Base-by-base conservation (phyloP, 2,329 filamentous ascomycete genomes). In the Rhynchosporium agropyri region DNA sequence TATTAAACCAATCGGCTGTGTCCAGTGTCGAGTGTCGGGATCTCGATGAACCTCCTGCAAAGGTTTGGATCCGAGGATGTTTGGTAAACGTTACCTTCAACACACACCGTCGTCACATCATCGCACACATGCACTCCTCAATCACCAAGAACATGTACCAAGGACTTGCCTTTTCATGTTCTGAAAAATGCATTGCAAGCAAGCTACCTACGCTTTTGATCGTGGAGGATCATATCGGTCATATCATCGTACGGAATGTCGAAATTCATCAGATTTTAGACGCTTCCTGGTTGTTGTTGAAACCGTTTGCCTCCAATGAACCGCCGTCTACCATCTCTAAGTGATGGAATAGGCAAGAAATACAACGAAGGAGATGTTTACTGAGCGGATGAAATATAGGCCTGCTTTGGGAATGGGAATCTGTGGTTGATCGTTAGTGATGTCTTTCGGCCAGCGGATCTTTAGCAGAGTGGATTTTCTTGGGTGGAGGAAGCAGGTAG, bases 331-430 rank as follows among this genome's bases (percentile, higher is more conserved):
- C 68, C 74, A 76, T 74, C 72, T 73, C 55, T 59, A 73, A 26
- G 46, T 60, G 46, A 53, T 51, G 15, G 28, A 70, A 75, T 71
- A 72, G 26, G 36, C 29, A 73, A 72, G 75, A 73, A 73, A 74
- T 55, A 54, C 58, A 57, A 36, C 9, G 6, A 36, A 36, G 33
- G 33, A 36, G 48, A 66, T n/a, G 33, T 68, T 60, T 71, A 71
- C 51, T 72, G 59, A 61, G 62, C 65, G 50, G 79, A 79, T 67
- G 82, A 75, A 71, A 83, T 77, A 79, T 92, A 94, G 69, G 85
- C 80, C 79, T 93, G 86, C 84, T 94, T 93, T 74, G 90, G 90
- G 82, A 87, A 90, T 70, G 91, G 91, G 81, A 87, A 93, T 70
- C 90, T 92, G 75, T 65, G 68, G 57, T 68, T 68, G 63, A 70